Base-by-base conservation (phyloP, 2,329 filamentous ascomycete species). In the Colletotrichum lentis region DNA sequence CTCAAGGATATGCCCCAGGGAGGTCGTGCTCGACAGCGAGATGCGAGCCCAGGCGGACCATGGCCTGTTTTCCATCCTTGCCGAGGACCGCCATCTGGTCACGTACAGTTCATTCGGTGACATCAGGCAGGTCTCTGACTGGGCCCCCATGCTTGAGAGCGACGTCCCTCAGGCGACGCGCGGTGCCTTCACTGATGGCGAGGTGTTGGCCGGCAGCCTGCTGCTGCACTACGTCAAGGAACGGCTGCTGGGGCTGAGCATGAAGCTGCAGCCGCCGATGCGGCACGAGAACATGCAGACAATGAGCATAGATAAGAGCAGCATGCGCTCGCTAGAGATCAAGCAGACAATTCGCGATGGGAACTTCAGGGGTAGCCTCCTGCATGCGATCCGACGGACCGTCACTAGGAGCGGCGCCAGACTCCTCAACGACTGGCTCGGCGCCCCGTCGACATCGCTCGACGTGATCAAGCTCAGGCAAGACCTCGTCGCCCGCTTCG, bases 231-330 rank as follows among this genome's bases (percentile, higher is more conserved):
- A 98, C 77, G 91, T 97, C 61, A 87, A 88, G 69, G 88, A 91
- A 72, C 89, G 93, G 60, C 82, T 98, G 20, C 91, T 91, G 73
- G 93, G 92, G 20, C 82, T 90, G 61, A 89, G 88, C 74, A 88
- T 97, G 81, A 93, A 92, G 77, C 84, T 99, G 47, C 94, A 96
- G 76, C 89, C 93, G 52, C 96, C 96, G 2, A 81, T 90, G 43
- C 90, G 92, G 67, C 87, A 93, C 72, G 88, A 91, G 71, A 85
- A 87, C 59, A 84, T 92, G 74, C 88, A 96, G 70, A 89, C 91
- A 71, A 96, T 99, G 92, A 86, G 82, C 58, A 96, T 99, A 72
- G 96, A 99, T 80, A 94, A 91, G 76, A 97, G 94, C 75, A 97
- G 91, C 72, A 85, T 99, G 80, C 87, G 92, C 67, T 93, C 94